Evolutionary conservation across 495 filamentous ascomycete species (phyloP), one percentile per base, ranked within the genome.

Genomic region (Aspergillus avenaceus): DNA sequence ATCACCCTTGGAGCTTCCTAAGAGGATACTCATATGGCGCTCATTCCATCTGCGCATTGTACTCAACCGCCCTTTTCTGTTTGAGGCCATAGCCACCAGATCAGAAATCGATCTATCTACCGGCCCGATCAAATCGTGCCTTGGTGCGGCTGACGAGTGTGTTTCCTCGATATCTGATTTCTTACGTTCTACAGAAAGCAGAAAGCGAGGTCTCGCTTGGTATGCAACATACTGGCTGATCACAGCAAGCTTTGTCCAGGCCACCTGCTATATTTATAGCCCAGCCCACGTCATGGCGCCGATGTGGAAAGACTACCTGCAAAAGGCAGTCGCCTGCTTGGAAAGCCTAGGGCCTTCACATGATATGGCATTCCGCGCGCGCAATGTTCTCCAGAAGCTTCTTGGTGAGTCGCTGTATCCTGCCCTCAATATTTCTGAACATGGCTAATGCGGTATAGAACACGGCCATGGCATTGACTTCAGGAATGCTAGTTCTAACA

Each of bases 211-310:
- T 1, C 43, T 60, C 8, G 52, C 53, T 3, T 60, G 57, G 57
- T 60, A 60, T 36, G 57, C 57, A 4, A 60, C 57, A 3, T 60
- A 50, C 43, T 60, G 57, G 57, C 44, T 60, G 27, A 36, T 60
- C 2, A 60, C 57, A 2, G 57, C 57, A 6, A 60, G 53, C 37
- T 60, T 60, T 18, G 57, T 60, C n/a, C 57, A 60, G 47, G 53
- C 53, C 1, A 60, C 50, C 1, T 61, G 58, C 32, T 56, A 61
- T 24, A 50, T 61, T 18, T 61, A 61, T 32, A 44, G 49, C 44
- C 47, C 53, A 0, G 14, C 44, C 7, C 47, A 56, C 40, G 12
- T 40, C n/a, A 45, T 56, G 4, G 50, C 58, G 2, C 23, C 47
- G 13, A 26, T 25, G 11, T 56, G 58, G 53, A 49, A 50, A 19